A percentile compares a stretch with the other conserved stretches of the same genome.
Conservation (phyloP, 345 rosid species). For the Streptanthus diversifolius region DNA sequence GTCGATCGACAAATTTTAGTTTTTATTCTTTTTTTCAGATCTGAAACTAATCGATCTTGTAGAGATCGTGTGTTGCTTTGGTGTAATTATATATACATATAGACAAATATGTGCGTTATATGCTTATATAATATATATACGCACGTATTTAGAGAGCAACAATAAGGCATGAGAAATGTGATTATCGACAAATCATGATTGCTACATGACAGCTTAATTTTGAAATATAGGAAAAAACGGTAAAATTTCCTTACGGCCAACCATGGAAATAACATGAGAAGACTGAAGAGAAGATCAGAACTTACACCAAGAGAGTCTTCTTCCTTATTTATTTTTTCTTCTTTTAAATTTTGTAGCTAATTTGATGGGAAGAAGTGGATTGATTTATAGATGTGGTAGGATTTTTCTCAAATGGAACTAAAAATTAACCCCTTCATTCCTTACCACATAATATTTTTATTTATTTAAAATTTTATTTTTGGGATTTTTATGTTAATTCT, state of each 20-base stretch:
- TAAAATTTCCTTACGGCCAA: constrained; percentile 15
- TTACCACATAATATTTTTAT: not conserved
- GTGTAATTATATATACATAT: constrained; percentile 7
- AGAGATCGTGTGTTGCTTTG: constrained; percentile 33
- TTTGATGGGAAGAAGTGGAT: not conserved
- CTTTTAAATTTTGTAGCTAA: not conserved
- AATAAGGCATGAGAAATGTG: constrained; percentile 39
- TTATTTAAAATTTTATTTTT: not conserved
- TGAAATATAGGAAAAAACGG: constrained; percentile 19
- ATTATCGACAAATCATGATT: constrained; percentile 36
- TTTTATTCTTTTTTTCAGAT: constrained; percentile 10
- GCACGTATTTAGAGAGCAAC: constrained; percentile 9
- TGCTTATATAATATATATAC: not conserved
- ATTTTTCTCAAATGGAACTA: not conserved
- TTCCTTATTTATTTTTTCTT: not conserved
- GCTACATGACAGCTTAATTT: constrained; percentile 36
- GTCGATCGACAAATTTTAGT: not conserved
- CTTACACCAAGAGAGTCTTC: constrained; percentile 18
- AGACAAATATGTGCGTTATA: not conserved
- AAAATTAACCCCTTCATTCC: not conserved
- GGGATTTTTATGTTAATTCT: not conserved
- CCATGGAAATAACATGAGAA: constrained; percentile 27
- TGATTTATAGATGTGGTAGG: not conserved
- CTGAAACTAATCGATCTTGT: constrained; percentile 32
- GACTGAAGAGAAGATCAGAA: constrained; percentile 13